Conservation (phyloP, 2,329 filamentous ascomycete species). For the Thelonectria blattea region DNA sequence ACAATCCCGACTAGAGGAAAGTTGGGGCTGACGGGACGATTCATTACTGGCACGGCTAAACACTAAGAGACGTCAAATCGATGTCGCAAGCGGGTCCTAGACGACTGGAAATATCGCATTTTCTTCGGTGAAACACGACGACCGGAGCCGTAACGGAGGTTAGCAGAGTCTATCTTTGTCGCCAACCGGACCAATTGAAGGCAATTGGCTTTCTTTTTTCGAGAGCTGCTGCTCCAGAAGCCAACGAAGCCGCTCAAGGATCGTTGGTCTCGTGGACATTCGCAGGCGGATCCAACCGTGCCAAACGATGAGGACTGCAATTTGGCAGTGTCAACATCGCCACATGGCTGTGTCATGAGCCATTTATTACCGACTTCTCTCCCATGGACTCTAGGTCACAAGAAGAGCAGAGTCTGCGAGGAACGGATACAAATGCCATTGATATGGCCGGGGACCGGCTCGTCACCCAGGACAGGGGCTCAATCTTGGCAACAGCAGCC, state of each 20-base stretch:
- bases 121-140: slow-evolving; percentile 19
- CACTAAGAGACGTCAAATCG: slow-evolving; percentile 24
- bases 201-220: slow-evolving; percentile 14
- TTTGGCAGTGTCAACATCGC: slow-evolving; percentile 19
- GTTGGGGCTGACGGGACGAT: slow-evolving; percentile 25
- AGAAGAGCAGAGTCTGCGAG: neutral
- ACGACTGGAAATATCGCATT: slow-evolving; percentile 23
- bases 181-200: slow-evolving; percentile 35
- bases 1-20: slow-evolving; percentile 29
- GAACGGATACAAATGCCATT: neutral
- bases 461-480: neutral
- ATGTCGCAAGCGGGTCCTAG: slow-evolving; percentile 29
- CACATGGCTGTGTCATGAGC: slow-evolving; percentile 5
- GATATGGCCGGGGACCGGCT: neutral
- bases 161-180: slow-evolving; percentile 22
- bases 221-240: slow-evolving; percentile 22
- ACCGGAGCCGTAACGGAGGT: slow-evolving; percentile 16
- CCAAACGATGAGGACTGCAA: slow-evolving; percentile 20
- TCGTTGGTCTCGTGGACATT: slow-evolving; percentile 19
- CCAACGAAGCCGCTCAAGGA: slow-evolving; percentile 8
- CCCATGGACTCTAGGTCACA: neutral
- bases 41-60: slow-evolving; percentile 41
- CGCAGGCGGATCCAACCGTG: neutral
- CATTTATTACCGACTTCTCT: slow-evolving; percentile 3
- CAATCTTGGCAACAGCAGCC: neutral